Evolutionary conservation across 176 grass and related monocot genomes (phyloP), one percentile per base, ranked within the genome.

Genomic region (Panicum miliaceum): DNA sequence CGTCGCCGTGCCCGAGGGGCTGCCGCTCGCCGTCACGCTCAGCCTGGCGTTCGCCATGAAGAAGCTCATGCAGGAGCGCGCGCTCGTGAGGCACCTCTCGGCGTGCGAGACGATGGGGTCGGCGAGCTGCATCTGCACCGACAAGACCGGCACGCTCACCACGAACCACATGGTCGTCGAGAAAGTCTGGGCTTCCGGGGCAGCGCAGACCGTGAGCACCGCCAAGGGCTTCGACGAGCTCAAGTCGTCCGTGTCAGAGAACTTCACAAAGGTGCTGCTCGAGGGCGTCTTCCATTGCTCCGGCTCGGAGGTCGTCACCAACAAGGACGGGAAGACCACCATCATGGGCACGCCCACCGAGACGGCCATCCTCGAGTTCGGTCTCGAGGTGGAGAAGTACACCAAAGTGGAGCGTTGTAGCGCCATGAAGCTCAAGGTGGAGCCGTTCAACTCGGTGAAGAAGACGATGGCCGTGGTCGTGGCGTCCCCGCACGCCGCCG

Each of bases 31-130:
- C 69, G 96, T 98, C 58, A 98, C 96, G 64, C 87, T 98, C 63
- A 95, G 93, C 87, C 88, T 98, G 32, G 93, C 96, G 13, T 98
- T 98, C 87, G 96, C 96, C 47, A 98, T 98, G 96, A 91, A 98
- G 82, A 92, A 94, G 62, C 90, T 98, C 64, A 98, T 98, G 96
- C 77, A 93, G 13, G 89, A 98, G 77, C 92, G 90, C 27, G 89
- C 96, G n/a, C 96, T 98, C 2, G 96, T 98, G 57, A 42, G 96
- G 11, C 96, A 98, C 70, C 89, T 98, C 29, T 93, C 96, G 47
- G 96, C 96, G 20, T 98, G 96, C 69, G 96, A 98, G 86, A 98
- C 96, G 36, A 98, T 98, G 96, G 96, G 96, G 1, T 98, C 96
- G 4, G 93, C 93, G 11, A 95, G 86, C 85, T 98, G 96, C 81